Base-by-base conservation (phyloP, 2,329 filamentous ascomycete species). In the Cryphonectria japonica region DNA sequence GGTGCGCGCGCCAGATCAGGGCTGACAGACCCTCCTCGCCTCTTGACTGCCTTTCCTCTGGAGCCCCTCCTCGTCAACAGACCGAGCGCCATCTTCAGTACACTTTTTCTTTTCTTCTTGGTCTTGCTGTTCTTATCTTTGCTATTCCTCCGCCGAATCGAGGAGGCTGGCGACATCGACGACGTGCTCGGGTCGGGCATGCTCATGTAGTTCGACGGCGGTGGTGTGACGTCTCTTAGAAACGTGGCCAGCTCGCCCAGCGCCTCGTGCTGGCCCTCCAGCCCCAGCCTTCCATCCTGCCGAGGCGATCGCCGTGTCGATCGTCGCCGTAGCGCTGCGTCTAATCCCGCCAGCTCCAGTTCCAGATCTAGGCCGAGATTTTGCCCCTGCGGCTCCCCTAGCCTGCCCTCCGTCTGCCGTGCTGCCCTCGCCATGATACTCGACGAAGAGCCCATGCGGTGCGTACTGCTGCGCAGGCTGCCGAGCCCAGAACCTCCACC, bases 151-250 rank as follows among this genome's bases (percentile, higher is more conserved):
- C 69, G 69, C 59, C 59, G n/a, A 22, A 69, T 43, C 19, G 69
- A 64, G 32, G 69, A 65, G 29, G 41, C 54, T 4, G 67, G 66
- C 8, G 67, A 68, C 71, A 52, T 76, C 72, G 71, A 60, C 34
- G 34, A 34, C 11, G 43, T 75, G 59, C 72, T 70, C 29, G 75
- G 50, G 64, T 81, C 79, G 1, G 78, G 82, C 52, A 82, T 78
- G 7, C 85, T 86, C 84, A 87, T 86, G 75, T 79, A 82, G 76
- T 87, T 87, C 34, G 79, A 78, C 3, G 83, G 79, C 7, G 86
- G 86, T 0, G 86, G 86, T 37, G 83, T 79, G 32, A 82, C 82
- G 59, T 82, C 84, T 69, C 80, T 83, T 62, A 89, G 76, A 71
- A 88, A 88, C n/a, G 85, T 82, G 59, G 83, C 79, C 64, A 87